Conservation (phyloP, 2,329 filamentous ascomycete species). For the Fusarium coicis region DNA sequence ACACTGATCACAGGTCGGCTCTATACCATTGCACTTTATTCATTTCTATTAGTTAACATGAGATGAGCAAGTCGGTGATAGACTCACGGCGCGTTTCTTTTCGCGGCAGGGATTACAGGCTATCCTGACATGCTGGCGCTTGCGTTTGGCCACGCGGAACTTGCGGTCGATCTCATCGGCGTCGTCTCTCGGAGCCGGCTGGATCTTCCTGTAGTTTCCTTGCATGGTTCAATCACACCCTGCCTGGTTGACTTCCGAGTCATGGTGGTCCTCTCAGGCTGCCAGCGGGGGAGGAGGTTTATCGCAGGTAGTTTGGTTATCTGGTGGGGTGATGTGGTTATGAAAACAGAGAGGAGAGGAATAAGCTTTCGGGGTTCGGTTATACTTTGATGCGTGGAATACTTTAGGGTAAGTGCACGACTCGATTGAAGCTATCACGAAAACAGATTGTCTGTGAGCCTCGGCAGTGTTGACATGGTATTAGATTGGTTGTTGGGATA, state of each 20-base stretch:
- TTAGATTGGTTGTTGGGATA: not conserved
- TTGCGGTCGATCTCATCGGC: not conserved
- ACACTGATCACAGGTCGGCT: constrained; percentile 14
- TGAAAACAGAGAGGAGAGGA: not conserved
- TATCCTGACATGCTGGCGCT: constrained; percentile 15
- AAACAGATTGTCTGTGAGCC: not conserved
- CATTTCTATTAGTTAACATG: not conserved
- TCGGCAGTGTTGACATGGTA: not conserved
- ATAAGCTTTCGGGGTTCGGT: not conserved
- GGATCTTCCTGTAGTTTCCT: constrained; percentile 7
- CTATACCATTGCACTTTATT: not conserved
- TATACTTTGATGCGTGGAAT: not conserved
- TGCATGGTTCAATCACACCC: not conserved
- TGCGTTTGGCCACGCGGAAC: not conserved
- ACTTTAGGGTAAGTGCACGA: not conserved
- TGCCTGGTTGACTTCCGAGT: not conserved
- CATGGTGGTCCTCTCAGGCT: not conserved
- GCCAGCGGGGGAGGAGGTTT: not conserved
- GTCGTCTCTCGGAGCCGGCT: constrained; percentile 4
- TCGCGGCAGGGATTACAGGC: constrained; percentile 17
- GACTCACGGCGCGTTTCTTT: constrained; percentile 11
- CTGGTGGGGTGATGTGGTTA: not conserved
- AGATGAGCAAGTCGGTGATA: not conserved
- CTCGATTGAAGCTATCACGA: not conserved
- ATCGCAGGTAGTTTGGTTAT: not conserved